Evolutionary conservation across 2,329 filamentous ascomycete genomes (phyloP), one percentile per base, ranked within the genome.

Genomic region (Beauveria varroae): DNA sequence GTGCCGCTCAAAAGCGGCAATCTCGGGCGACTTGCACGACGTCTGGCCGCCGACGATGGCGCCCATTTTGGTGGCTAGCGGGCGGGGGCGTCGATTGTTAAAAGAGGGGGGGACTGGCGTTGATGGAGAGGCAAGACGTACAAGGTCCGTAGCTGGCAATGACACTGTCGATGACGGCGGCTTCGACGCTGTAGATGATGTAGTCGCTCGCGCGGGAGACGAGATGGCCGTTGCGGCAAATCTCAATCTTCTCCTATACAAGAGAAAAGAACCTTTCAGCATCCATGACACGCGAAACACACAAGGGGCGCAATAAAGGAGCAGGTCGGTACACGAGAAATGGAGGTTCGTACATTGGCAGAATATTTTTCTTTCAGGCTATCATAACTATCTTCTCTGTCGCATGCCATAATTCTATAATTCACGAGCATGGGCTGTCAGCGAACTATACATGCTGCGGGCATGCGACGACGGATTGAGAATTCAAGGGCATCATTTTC

Each of bases 101-200:
- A 68, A 5, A 5, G n/a, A 22, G 56, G 16, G 30, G 59, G 53
- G 61, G 50, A 68, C 12, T 2, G 12, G n/a, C 22, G 3, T 7
- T 22, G 51, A 12, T 20, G 34, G 5, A 30, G 24, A n/a, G 24
- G 46, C 3, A n/a, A 28, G n/a, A 49, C 71, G 65, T 91, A 96
- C 92, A 97, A 68, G 93, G 93, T 65, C 93, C 95, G 75, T 91
- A 99, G 69, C 88, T 81, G 65, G 88, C 88, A 70, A 97, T 95
- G 68, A 97, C 90, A 67, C 83, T 84, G 72, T 91, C 89, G 74
- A 99, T 96, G 66, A 88, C 85, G 69, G 92, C 91, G 64, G 95
- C 95, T 77, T 98, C 93, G 75, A 99, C 95, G 76, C 90, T 96
- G 83, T 99, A 99, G 73, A 99, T 92, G 78, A 97, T 96, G 76